These are phyloP conservation scores for Pseudonitzschia pungens DNA, from an alignment of 108 stramenopile genomes.

Conservation along the genomic window DNA sequence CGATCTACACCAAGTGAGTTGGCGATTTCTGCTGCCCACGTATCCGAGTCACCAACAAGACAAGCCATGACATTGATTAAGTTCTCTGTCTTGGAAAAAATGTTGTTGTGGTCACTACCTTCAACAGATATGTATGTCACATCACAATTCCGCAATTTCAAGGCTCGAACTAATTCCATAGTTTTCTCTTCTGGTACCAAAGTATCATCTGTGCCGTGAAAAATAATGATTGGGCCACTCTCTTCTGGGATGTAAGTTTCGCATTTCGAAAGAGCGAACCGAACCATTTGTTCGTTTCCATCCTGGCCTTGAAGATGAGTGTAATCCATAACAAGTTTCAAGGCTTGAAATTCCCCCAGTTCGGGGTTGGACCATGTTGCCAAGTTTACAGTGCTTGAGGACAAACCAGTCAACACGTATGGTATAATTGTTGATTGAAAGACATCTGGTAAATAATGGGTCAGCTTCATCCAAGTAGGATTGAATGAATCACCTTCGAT, in stretches of 20 bases:
- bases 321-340: constrained; percentile 19
- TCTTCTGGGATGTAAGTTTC: constrained; percentile 16
- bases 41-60: constrained; percentile 26
- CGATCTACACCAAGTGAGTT: constrained; percentile 10
- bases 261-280: constrained; percentile 20
- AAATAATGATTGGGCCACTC: constrained; percentile 10
- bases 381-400: constrained; percentile 10
- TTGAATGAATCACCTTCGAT: constrained; percentile 11
- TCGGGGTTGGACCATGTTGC: constrained; percentile 22
- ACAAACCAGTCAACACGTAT: constrained; percentile 9
- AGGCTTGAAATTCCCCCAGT: constrained; percentile 13
- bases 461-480: constrained; percentile 27
- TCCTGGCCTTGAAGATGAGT: constrained; percentile 19
- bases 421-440: constrained; percentile 24
- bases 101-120: constrained; percentile 24
- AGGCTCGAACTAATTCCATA: constrained; percentile 12
- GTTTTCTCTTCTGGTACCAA: constrained; percentile 12
- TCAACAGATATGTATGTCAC: constrained; percentile 6
- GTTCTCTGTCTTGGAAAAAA: constrained; percentile 17
- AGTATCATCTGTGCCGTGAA: constrained; percentile 19
- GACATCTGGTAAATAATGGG: constrained; percentile 19
- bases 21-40: constrained; percentile 25
- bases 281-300: constrained; percentile 34
- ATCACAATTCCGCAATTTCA: constrained; percentile 23
- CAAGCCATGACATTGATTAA: constrained; percentile 22